phyloP scores from a whole-genome alignment of 306 rosid species.

The Cucumis cinereus region DNA sequence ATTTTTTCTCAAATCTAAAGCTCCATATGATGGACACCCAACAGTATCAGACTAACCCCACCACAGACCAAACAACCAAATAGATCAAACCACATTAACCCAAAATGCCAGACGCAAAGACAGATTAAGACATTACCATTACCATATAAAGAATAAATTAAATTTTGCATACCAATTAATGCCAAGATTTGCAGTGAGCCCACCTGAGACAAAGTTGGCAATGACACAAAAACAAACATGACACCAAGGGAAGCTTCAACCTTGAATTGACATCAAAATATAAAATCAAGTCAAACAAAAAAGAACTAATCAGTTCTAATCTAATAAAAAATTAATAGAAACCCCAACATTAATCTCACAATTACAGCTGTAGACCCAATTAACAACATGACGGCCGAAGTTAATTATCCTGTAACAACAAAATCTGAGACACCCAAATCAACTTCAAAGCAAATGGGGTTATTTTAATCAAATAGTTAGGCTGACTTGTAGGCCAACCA shows the following conservation, averaged over 20 bases:
- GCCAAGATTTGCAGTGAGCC: slow-evolving; percentile 1
- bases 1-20: not conserved
- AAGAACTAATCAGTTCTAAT: not conserved
- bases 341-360: not conserved
- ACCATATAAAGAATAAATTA: not conserved
- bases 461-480: not conserved
- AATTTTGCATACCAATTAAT: not conserved
- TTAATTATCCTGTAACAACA: not conserved
- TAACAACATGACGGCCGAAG: not conserved
- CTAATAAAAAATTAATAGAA: not conserved
- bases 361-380: slow-evolving; percentile 4
- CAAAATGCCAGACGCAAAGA: not conserved
- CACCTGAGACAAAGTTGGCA: not conserved
- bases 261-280: not conserved
- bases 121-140: not conserved
- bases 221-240: not conserved
- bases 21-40: not conserved
- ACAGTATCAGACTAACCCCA: not conserved
- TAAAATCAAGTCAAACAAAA: slow-evolving; percentile 5
- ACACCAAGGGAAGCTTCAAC: not conserved
- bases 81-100: not conserved
- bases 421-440: not conserved
- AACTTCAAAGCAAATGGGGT: not conserved
- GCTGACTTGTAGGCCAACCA: not conserved
- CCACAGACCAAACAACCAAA: slow-evolving; percentile 3